Evolutionary conservation across 2,329 filamentous ascomycete genomes (phyloP).

Genomic region (Penicillium rolfsii): DNA sequence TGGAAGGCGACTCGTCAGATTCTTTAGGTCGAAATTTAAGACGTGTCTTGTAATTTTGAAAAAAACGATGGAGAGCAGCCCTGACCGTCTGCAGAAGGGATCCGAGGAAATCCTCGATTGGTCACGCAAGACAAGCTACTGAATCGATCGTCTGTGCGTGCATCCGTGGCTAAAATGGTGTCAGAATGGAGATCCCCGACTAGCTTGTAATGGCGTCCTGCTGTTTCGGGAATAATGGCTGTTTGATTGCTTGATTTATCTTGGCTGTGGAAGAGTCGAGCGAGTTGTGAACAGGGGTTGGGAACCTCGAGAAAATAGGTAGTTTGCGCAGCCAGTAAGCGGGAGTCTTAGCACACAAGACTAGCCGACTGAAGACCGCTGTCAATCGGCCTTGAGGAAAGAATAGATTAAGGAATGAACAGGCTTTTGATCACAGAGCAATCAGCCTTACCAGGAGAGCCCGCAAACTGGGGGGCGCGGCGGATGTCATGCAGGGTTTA

Average conservation of each 20-base stretch:
- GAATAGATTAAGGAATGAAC: background rate
- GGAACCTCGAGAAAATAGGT: background rate
- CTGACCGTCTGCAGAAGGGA: background rate
- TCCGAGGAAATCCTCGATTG: conserved; percentile 1
- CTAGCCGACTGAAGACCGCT: background rate
- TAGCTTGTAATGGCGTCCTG: background rate
- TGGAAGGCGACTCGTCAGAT: background rate
- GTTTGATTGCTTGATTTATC: background rate
- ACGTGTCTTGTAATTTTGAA: background rate
- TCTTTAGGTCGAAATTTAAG: background rate
- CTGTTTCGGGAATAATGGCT: background rate
- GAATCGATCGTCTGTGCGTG: conserved; percentile 7
- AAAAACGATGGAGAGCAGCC: conserved; percentile 1
- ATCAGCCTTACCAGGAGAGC: conserved; percentile 2
- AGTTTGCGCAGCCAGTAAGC: background rate
- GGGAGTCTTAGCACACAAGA: background rate
- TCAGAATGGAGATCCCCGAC: background rate
- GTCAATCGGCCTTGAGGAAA: background rate
- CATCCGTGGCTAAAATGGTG: conserved; percentile 6
- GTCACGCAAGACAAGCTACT: conserved; percentile 15
- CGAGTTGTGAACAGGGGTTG: background rate
- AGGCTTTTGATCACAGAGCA: background rate
- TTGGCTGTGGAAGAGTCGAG: background rate
- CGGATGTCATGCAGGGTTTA: conserved; percentile 18
- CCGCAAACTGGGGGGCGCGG: background rate